phyloP scores from a whole-genome alignment of 2,329 filamentous ascomycete species.

The Saccharata proteae region DNA sequence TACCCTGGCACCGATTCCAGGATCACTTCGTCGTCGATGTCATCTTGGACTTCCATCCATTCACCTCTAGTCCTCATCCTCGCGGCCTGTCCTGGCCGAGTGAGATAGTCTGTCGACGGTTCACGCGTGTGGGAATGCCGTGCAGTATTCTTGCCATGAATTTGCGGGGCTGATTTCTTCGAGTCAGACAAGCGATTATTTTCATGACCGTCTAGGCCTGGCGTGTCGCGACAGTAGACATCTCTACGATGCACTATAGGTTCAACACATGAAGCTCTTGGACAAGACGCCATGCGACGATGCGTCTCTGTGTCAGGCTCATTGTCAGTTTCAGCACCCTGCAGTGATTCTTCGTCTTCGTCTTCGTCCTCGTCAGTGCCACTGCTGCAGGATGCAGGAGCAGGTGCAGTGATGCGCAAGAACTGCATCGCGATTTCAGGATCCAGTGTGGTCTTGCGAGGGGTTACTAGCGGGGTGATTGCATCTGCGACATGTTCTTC shows the following conservation, averaged over 20 bases:
- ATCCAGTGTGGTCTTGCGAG: too few species aligned
- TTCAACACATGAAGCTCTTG: too few species aligned
- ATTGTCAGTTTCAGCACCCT: neutral
- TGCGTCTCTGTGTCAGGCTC: neutral
- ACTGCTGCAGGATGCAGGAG: neutral
- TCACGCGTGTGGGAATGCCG: neutral
- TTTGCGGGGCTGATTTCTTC: neutral
- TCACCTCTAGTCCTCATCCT: conserved; percentile 4
- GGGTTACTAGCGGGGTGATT: too few species aligned
- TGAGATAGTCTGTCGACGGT: neutral
- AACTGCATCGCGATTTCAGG: conserved; percentile 1
- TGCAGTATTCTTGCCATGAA: neutral
- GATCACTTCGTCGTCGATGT: too few species aligned
- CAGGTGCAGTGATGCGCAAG: neutral
- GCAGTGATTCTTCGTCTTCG: neutral
- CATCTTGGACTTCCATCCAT: conserved; percentile 9
- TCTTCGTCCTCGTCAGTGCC: neutral
- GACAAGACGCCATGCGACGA: neutral
- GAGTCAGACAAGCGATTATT: conserved; percentile 4
- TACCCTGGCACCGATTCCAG: too few species aligned
- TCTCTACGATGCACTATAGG: too few species aligned
- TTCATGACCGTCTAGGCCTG: neutral
- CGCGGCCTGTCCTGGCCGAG: conserved; percentile 5
- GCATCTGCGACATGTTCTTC: neutral
- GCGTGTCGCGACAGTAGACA: too few species aligned